Base-by-base conservation (phyloP, 2,329 filamentous ascomycete species). In the Calonectria crousiana region DNA sequence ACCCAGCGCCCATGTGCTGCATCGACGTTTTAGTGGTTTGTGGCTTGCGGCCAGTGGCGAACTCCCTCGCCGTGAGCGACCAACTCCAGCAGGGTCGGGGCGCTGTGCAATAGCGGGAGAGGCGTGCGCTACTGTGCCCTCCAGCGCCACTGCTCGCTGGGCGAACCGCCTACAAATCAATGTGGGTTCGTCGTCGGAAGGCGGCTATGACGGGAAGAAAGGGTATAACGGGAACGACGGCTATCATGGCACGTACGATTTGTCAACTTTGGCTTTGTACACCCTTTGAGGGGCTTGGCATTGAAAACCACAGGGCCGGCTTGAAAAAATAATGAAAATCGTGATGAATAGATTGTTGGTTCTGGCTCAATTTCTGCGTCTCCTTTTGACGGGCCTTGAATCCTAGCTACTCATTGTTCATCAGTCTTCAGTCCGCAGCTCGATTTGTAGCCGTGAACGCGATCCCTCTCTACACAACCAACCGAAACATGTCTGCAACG, bases 191-290 rank as follows among this genome's bases (percentile, higher is more conserved):
- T 49, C 16, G 60, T 34, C 60, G 60, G 41, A 30, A 51, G 51
- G 64, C 66, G 71, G 71, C 28, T 53, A 32, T 53, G 52, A 26
- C 23, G 69, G 77, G n/a, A 65, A 62, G 30, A 32, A 38, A 73
- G 78, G 78, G 14, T 74, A 78, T 64, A 26, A 13, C 69, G 78
- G 78, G 16, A 71, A 72, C 28, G 0, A 20, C 78, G 78, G 77
- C 9, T 65, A 69, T 49, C 4, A 0, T 68, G 75, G 32, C 32
- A 38, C n/a, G 23, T 44, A 16, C 30, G 51, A 53, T 14, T 53
- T 32, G 32, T n/a, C 11, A n/a, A 47, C 3, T 23, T 47, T 47
- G 41, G 41, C 8, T 10, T 47, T 13, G 23, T 47, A 14, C 44
- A n/a, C 44, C 44, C 44, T 47, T 47, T 47, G 44, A n/a, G n/a